phyloP scores from a whole-genome alignment of 345 rosid genomes.

The Brassica nigra region DNA sequence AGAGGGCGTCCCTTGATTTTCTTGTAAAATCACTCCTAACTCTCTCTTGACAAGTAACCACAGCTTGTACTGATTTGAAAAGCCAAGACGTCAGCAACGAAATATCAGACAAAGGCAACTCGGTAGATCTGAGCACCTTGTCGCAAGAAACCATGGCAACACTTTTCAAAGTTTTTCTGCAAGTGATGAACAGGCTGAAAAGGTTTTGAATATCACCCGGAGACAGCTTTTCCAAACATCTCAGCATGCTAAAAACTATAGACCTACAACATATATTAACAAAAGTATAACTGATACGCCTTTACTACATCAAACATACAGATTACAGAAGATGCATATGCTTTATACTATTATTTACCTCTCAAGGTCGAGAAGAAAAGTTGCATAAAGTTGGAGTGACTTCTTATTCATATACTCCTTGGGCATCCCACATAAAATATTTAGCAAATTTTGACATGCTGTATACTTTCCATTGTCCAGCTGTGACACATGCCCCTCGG shows the following conservation, averaged over 20 bases:
- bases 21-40: constrained; percentile 17
- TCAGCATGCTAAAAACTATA: constrained; percentile 37
- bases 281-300: constrained; percentile 2
- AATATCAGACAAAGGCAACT: constrained; percentile 50
- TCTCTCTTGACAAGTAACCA: constrained; percentile 39
- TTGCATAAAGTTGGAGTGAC: constrained; percentile 57
- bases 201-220: constrained; percentile 43
- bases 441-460: constrained; percentile 64
- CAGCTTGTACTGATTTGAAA: constrained; percentile 60
- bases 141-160: constrained; percentile 51
- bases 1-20: constrained; percentile 41
- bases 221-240: constrained; percentile 41
- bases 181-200: constrained; percentile 61
- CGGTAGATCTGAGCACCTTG: constrained; percentile 43
- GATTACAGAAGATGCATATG: constrained; percentile 15
- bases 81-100: constrained; percentile 64
- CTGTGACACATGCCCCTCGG: constrained; percentile 36
- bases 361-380: constrained; percentile 67
- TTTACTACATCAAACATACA: constrained; percentile 6
- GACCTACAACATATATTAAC: constrained; percentile 36
- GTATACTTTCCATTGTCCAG: constrained; percentile 42
- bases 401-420: constrained; percentile 63
- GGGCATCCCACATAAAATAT: constrained; percentile 70
- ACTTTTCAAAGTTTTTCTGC: constrained; percentile 73
- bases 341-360: constrained; percentile 49